Base-by-base conservation (phyloP, 305 asterid species). In the Fraxinus latifolia region DNA sequence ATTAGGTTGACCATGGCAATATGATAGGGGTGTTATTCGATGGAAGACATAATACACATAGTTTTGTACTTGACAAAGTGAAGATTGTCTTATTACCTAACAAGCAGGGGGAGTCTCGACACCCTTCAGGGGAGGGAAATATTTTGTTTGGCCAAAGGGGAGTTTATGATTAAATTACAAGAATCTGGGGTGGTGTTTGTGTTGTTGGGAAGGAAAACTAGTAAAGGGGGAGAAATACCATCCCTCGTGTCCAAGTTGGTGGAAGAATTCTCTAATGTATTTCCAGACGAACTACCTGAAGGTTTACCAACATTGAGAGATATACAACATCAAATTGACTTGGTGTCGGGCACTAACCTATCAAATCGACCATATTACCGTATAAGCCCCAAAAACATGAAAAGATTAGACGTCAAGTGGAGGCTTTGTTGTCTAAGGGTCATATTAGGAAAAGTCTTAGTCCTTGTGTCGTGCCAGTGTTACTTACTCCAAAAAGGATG, bases 401-500 rank as follows among this genome's bases (percentile, higher is more conserved):
- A 1, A 3, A 55, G 7, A 4, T 55, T 2, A n/a, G 21, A 4
- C 23, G 11, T 4, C 67, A 15, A 5, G 25, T 17, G 8, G 67
- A 55, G 25, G 27, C n/a, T 2, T 17, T 55, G 0, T 17, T 55
- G 19, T 3, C 8, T 4, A 55, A 53, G 7, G 62, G 62, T 14
- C 21, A 7, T 0, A 4, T 53, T 3, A 11, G 3, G 7, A 4
- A 11, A 14, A 53, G 21, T 15, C 21, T 53, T 14, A 53, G 21
- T 4, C 62, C 62, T 3, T 53, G 62, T 32, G 23, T 7, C 4
- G 74, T 47, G 19, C 83, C 3, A 31, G 14, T 74, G 1, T 12
- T 55, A 14, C 17, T 73, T 4, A 11, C 55, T 7, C 80, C 76
- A 37, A 83, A 74, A 55, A 29, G 67, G 33, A 74, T 27, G 81